Percentiles rank a stretch among this genome's conserved stretches.
Evolutionary conservation across 202 grass and related monocot genomes (phyloP).

Genomic region (Carex arenaria): DNA sequence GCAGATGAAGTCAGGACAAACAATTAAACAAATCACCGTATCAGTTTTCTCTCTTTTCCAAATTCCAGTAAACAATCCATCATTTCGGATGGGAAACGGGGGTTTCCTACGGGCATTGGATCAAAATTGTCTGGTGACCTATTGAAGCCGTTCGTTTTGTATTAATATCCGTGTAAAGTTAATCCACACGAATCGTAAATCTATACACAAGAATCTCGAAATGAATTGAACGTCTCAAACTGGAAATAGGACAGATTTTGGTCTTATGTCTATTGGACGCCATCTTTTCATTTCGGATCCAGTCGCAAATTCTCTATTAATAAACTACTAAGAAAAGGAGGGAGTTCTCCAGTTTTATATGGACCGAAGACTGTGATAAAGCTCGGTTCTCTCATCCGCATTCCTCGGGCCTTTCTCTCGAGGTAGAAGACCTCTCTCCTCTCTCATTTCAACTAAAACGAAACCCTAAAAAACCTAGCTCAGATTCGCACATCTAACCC

Average conservation of each 20-base stretch:
- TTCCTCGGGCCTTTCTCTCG: constrained; percentile 22
- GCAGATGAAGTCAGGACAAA: not conserved
- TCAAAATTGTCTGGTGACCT: no score
- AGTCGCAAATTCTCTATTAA: not conserved
- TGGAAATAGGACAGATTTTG: no score
- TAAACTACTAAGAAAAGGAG: not conserved
- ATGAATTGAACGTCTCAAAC: no score
- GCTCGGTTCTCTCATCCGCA: constrained; percentile 22
- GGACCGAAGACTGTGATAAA: not conserved
- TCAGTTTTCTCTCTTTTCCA: not conserved
- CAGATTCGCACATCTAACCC: constrained; percentile 33
- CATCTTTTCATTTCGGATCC: no score
- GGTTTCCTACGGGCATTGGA: no score
- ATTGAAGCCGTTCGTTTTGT: no score
- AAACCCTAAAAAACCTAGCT: constrained; percentile 69
- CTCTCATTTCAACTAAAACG: constrained; percentile 28
- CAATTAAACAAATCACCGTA: not conserved
- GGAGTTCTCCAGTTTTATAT: not conserved
- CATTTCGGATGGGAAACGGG: not conserved
- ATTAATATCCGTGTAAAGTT: no score
- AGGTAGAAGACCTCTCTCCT: constrained; percentile 9
- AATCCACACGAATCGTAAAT: no score
- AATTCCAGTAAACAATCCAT: not conserved
- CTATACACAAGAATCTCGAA: no score
- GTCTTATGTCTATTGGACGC: no score